These are phyloP conservation scores for Millerozyma miso DNA, from an alignment of 805 yeast genomes.

Conservation along the genomic window DNA sequence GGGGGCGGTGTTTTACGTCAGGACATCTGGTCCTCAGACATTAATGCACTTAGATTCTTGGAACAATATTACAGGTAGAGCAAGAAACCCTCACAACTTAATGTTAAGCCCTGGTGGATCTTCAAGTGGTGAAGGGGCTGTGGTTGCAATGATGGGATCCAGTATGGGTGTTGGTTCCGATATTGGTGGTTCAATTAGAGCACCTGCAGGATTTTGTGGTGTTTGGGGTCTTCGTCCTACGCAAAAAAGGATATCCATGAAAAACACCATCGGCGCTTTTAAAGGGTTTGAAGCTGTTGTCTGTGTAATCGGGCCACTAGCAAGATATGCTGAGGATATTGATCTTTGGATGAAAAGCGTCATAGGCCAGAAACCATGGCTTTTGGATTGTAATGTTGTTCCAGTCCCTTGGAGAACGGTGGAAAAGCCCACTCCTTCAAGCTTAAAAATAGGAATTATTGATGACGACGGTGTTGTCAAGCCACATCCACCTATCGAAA, in stretches of 20 bases:
- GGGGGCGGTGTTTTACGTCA: conserved; percentile 19
- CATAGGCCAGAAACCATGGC: conserved; percentile 51
- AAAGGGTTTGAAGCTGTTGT: conserved; percentile 14
- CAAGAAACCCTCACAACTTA: conserved; percentile 17
- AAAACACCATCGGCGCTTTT: conserved; percentile 20
- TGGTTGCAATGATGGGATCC: conserved; percentile 16
- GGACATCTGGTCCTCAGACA: conserved; percentile 20
- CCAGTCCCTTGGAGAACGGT: conserved; percentile 49
- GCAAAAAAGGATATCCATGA: conserved; percentile 15
- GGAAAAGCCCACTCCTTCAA: conserved; percentile 21
- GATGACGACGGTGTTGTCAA: conserved; percentile 11
- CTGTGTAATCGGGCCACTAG: conserved; percentile 36
- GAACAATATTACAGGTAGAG: conserved; percentile 16
- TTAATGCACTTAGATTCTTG: conserved; percentile 20
- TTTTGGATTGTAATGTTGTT: conserved; percentile 39
- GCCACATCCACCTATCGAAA: conserved; percentile 15
- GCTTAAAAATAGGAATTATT: conserved; percentile 17
- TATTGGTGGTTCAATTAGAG: conserved; percentile 22
- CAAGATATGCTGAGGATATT: conserved; percentile 30
- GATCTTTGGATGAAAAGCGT: conserved; percentile 45
- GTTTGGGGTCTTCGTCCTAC: conserved; percentile 20
- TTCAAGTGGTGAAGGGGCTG: conserved; percentile 24
- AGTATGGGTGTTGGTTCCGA: conserved; percentile 22
- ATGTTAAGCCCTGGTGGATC: conserved; percentile 19
- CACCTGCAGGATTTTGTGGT: conserved; percentile 20